phyloP scores from a whole-genome alignment of 768 basidiomycete species.

The Tulasnella sp. region DNA sequence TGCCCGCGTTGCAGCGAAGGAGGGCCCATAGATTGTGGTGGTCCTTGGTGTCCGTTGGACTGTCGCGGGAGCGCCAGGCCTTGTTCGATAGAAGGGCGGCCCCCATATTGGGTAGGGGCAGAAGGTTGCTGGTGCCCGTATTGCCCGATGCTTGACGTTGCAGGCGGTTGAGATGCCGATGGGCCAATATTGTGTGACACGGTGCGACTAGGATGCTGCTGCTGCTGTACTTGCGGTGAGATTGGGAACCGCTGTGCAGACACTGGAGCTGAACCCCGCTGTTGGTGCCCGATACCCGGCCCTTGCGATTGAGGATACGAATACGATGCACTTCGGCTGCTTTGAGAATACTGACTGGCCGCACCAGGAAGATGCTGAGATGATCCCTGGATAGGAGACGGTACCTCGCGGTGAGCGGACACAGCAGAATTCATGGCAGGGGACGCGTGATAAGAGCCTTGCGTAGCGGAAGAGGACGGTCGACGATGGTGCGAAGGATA shows the following conservation, averaged over 20 bases:
- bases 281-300: not conserved
- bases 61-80: slow-evolving; percentile 13
- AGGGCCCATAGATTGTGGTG: slow-evolving; percentile 11
- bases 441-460: slow-evolving; percentile 5
- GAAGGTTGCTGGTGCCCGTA: not conserved
- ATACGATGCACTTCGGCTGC: slow-evolving; percentile 19
- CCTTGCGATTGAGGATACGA: not conserved
- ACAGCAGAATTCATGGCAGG: slow-evolving; percentile 7
- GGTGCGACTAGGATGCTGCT: not conserved
- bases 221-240: slow-evolving; percentile 21
- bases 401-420: not conserved
- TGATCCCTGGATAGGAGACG: not conserved
- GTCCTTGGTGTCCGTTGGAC: not conserved
- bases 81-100: slow-evolving; percentile 12
- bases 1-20: slow-evolving; percentile 5
- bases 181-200: slow-evolving; percentile 6
- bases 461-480: slow-evolving; percentile 18
- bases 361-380: not conserved
- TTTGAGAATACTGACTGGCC: not conserved
- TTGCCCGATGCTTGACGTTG: not conserved
- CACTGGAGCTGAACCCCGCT: not conserved
- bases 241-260: not conserved
- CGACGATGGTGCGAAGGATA: slow-evolving; percentile 14
- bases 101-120: not conserved
- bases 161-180: not conserved